Percentiles rank a stretch among this genome's conserved stretches.
Evolutionary conservation across 768 basidiomycete genomes (phyloP).

Genomic region (Termitomyces sp.): DNA sequence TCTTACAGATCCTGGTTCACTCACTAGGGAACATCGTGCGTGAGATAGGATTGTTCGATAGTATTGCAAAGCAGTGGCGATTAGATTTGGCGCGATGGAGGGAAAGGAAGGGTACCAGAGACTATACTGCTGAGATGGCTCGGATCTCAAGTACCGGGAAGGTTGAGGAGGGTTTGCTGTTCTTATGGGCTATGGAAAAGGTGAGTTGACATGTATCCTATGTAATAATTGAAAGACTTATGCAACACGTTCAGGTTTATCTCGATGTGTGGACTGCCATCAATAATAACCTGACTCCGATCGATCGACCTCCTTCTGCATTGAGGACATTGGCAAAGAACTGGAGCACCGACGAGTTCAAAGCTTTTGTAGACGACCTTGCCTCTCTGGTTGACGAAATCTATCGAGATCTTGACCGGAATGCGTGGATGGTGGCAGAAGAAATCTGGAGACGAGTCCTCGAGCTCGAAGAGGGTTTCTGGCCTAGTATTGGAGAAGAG

Average conservation of each 20-base stretch:
- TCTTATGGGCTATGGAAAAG: constrained; percentile 79
- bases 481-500: constrained; percentile 14
- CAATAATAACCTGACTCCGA: constrained; percentile 13
- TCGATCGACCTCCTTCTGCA: constrained; percentile 18
- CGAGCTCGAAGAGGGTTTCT: constrained; percentile 42
- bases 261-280: constrained; percentile 64
- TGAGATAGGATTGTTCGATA: constrained; percentile 55
- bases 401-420: constrained; percentile 28
- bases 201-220: constrained; percentile 24
- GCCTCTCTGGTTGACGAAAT: constrained; percentile 42
- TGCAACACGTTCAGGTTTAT: constrained; percentile 48
- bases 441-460: constrained; percentile 52
- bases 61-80: constrained; percentile 36
- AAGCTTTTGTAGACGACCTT: constrained; percentile 45
- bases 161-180: constrained; percentile 60
- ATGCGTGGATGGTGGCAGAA: constrained; percentile 36
- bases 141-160: constrained; percentile 39
- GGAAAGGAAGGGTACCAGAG: constrained; percentile 55
- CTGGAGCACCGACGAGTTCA: constrained; percentile 57
- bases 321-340: constrained; percentile 49
- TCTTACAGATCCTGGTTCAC: constrained; percentile 45
- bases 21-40: constrained; percentile 54
- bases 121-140: constrained; percentile 71
- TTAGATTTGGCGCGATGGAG: constrained; percentile 44
- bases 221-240: not conserved